Conservation (phyloP, 1,284 basidiomycete genomes). For the Earliella scabrosa region DNA sequence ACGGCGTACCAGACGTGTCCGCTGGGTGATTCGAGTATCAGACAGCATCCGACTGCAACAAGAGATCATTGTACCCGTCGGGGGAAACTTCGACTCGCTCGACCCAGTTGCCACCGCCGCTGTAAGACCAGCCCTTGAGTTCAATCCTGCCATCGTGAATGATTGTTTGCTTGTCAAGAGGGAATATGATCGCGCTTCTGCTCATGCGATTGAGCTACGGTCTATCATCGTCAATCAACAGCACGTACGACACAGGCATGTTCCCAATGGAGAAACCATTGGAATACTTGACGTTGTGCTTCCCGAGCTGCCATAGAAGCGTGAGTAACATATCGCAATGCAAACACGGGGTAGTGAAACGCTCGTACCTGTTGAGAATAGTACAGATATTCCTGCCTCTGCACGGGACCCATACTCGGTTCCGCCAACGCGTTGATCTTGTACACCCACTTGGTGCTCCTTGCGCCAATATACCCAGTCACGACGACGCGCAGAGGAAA, state of each 20-base stretch:
- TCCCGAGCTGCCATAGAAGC: slow-evolving; percentile 43
- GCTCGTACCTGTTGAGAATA: slow-evolving; percentile 45
- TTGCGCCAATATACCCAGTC: slow-evolving; percentile 61
- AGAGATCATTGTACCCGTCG: slow-evolving; percentile 43
- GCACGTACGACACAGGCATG: slow-evolving; percentile 59
- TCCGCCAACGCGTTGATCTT: slow-evolving; percentile 54
- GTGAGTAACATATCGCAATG: too few relatives aligned
- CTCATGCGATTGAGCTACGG: not conserved
- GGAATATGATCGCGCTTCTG: slow-evolving; percentile 56
- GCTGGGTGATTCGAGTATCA: too few relatives aligned
- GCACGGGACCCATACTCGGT: slow-evolving; percentile 56
- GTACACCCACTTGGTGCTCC: slow-evolving; percentile 62
- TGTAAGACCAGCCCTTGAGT: slow-evolving; percentile 58
- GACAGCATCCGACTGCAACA: not conserved
- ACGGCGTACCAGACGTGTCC: slow-evolving; percentile 56
- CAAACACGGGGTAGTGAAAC: too few relatives aligned
- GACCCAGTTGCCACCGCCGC: slow-evolving; percentile 60
- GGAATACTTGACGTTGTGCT: slow-evolving; percentile 53
- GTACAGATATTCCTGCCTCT: slow-evolving; percentile 58
- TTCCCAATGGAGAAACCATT: slow-evolving; percentile 58
- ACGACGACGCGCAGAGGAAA: slow-evolving; percentile 57
- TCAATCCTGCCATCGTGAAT: slow-evolving; percentile 52
- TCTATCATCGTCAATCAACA: not conserved
- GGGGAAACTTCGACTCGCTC: slow-evolving; percentile 58
- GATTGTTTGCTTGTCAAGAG: slow-evolving; percentile 49